Evolutionary conservation across 768 basidiomycete species (phyloP), one percentile per base, ranked within the genome.

Genomic region (Baorangia bicolor): DNA sequence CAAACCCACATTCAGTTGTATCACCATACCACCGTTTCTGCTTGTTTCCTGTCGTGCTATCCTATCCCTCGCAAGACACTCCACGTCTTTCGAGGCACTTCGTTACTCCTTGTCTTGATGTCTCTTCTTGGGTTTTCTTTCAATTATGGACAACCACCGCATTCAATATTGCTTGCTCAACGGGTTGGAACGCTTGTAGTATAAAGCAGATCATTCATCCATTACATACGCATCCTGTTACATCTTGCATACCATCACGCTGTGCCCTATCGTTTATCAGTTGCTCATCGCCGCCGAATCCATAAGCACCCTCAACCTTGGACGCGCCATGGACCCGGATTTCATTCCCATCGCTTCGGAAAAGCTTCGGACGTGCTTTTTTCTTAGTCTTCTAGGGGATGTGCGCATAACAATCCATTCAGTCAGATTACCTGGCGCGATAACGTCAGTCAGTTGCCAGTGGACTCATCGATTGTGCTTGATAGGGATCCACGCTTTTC

Each of bases 141-240:
- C 55, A 34, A 50, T 55, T 44, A 60, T 25, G 68, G 70, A 72
- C 70, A 56, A 62, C 47, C 40, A 56, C 55, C 45, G 42, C 68
- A 69, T 44, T 40, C 61, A 28, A 69, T 64, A 51, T 59, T 57
- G 47, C 56, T 61, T 54, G 67, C 40, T 63, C 57, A 39, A 56
- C 42, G 48, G 70, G 66, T 60, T 68, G 70, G 68, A 72, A 64
- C 55, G 62, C 68, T 70, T 69, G 70, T 69, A 69, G 57, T 72
- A 68, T 66, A 72, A 31, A 50, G 39, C 58, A 51, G 56, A 50
- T 56, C 69, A 68, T 58, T 52, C 59, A 47, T 69, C 72, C 59
- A 47, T 62, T 59, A 67, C 63, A 62, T 63, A 60, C 62, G n/a
- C 58, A 58, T 55, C 57, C 35, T 59, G 50, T 56, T 43, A 48